A percentile compares a stretch with the other conserved stretches of the same genome.
These are phyloP conservation scores for Candida sakaeoensis DNA, from an alignment of 805 yeast species.

Conservation along the genomic window DNA sequence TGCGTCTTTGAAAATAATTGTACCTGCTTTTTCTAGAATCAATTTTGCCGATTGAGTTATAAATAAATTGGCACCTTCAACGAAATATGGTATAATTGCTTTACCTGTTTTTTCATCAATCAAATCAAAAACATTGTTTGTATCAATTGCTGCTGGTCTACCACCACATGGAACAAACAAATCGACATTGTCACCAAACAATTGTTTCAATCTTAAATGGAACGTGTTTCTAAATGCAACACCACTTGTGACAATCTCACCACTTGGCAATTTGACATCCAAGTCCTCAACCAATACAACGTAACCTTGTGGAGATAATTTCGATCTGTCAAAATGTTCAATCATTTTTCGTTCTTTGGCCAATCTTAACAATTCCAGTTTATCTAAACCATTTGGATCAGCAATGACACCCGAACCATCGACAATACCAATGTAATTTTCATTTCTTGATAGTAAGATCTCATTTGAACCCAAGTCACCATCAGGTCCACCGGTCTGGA, in stretches of 20 bases:
- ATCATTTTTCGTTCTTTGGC: conserved; percentile 78
- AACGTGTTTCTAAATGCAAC: conserved; percentile 85
- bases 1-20: conserved; percentile 88
- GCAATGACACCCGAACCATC: conserved; percentile 96
- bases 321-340: conserved; percentile 59
- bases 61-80: conserved; percentile 96
- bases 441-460: conserved; percentile 79
- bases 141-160: conserved; percentile 92
- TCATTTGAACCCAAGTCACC: conserved; percentile 98
- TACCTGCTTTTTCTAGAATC: conserved; percentile 81
- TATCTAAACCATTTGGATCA: conserved; percentile 87
- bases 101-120: conserved; percentile 76
- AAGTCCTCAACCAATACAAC: conserved; percentile 81
- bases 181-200: conserved; percentile 60
- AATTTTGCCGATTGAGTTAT: conserved; percentile 92
- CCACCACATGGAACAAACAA: conserved; percentile 99
- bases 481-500: conserved; percentile 99
- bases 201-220: conserved; percentile 71
- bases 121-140: conserved; percentile 70
- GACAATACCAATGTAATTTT: conserved; percentile 80
- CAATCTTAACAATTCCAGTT: conserved; percentile 68
- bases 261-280: conserved; percentile 75
- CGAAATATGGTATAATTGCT: conserved; percentile 77
- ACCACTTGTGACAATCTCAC: conserved; percentile 74
- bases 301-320: conserved; percentile 73